Percentiles rank a stretch among this genome's conserved stretches.
These are phyloP conservation scores for Globisporangium carolinianum DNA, from an alignment of 352 stramenopile species.

Conservation along the genomic window DNA sequence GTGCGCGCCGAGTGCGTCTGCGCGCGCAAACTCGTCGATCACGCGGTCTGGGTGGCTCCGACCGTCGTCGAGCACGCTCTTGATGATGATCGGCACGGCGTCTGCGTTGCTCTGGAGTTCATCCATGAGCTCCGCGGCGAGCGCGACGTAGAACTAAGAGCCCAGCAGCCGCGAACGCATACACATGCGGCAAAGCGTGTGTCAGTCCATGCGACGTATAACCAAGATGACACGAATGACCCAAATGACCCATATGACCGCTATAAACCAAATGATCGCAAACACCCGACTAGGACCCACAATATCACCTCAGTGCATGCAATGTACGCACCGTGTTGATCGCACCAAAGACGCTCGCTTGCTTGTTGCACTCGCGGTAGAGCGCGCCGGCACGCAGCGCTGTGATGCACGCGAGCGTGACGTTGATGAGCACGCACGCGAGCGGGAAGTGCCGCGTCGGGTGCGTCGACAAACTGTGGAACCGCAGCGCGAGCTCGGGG, in stretches of 20 bases:
- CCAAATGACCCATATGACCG: not conserved
- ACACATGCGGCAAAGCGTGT: not conserved
- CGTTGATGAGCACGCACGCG: slow-evolving; percentile 68
- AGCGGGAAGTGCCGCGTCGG: slow-evolving; percentile 63
- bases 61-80: slow-evolving; percentile 43
- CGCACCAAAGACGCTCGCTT: slow-evolving; percentile 37
- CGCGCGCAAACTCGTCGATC: slow-evolving; percentile 27
- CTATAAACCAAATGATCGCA: too few species aligned
- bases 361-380: slow-evolving; percentile 62
- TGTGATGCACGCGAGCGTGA: slow-evolving; percentile 60
- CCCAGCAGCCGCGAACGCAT: not conserved
- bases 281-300: too few species aligned
- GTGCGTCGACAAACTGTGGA: slow-evolving; percentile 47
- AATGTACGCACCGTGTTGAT: slow-evolving; percentile 37
- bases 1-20: not conserved
- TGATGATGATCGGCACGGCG: slow-evolving; percentile 55
- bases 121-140: slow-evolving; percentile 30
- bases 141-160: slow-evolving; percentile 37
- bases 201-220: too few species aligned
- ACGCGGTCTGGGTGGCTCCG: slow-evolving; percentile 25
- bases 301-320: not conserved
- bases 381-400: slow-evolving; percentile 61
- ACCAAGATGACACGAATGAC: too few species aligned
- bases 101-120: slow-evolving; percentile 33
- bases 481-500: slow-evolving; percentile 36